These are phyloP conservation scores for Scenedesmus sp. DNA, from an alignment of 163 green algal species.

Conservation along the genomic window DNA sequence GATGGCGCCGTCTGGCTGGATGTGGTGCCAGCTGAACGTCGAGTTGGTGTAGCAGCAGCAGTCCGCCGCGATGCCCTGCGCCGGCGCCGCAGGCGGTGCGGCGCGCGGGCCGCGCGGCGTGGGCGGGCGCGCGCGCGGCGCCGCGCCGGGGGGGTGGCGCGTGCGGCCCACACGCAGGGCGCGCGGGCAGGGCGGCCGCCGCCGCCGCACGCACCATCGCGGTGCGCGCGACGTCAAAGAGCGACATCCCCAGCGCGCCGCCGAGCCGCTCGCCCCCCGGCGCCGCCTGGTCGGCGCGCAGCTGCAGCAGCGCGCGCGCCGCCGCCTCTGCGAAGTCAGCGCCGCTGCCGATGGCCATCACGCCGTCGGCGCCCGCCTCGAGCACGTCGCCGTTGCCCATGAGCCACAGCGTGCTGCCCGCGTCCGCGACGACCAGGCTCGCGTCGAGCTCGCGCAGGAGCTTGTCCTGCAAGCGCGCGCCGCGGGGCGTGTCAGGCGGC, in stretches of 20 bases:
- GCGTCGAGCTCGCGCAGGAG: constrained; percentile 34
- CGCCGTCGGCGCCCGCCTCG: constrained; percentile 88
- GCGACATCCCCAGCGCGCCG: too few species aligned
- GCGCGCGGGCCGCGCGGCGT: too few species aligned
- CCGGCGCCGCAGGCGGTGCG: constrained; percentile 37
- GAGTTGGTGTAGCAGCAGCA: constrained; percentile 97
- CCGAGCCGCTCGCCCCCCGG: not conserved
- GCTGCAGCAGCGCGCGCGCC: constrained; percentile 34
- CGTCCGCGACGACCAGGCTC: constrained; percentile 24
- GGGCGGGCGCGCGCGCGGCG: too few species aligned
- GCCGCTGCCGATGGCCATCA: constrained; percentile 55
- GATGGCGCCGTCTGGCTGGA: constrained; percentile 27
- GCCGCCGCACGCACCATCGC: too few species aligned
- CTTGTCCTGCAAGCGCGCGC: constrained; percentile 21
- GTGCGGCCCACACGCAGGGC: too few species aligned
- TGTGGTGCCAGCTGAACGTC: constrained; percentile 40
- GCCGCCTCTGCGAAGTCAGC: constrained; percentile 32
- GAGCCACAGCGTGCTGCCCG: constrained; percentile 75
- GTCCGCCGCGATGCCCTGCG: constrained; percentile 95
- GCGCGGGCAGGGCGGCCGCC: too few species aligned
- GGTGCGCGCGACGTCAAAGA: too few species aligned
- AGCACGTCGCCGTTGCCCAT: constrained; percentile 96
- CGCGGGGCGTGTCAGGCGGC: too few species aligned
- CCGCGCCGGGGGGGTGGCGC: too few species aligned
- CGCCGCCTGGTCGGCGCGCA: constrained; percentile 5